Base-by-base conservation (phyloP, 495 filamentous ascomycete genomes). In the Monascus purpureus region DNA sequence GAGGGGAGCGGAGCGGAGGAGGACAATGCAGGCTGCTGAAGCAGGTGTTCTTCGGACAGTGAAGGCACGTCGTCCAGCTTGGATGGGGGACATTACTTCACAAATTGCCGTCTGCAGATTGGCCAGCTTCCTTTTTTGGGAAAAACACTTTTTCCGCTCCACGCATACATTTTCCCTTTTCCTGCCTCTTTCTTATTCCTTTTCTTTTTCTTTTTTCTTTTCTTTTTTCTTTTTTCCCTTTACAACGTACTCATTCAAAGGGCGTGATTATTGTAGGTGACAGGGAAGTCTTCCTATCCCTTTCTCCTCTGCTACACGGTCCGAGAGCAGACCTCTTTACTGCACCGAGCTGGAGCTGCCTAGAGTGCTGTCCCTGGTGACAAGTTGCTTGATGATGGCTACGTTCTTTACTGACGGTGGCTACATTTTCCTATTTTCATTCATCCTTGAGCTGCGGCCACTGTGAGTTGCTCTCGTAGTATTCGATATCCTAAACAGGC, bases 181-280 rank as follows among this genome's bases (percentile, higher is more conserved):
- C 37, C 37, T 12, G 8, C 12, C 18, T 12, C 30, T 6, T 16
- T 29, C 26, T 13, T 15, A 27, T 13, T 22, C 36, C 26, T 25
- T 13, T 25, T 25, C n/a, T 7, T n/a, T 17, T 15, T 9, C 41
- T 26, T 27, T 24, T 32, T 34, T 38, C 49, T 40, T 50, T 49
- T 40, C 41, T 38, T 53, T 55, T 53, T 49, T 57, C 39, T 65
- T 56, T 60, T 51, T 43, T 59, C 39, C 41, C 41, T 64, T 56
- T 65, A 61, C 61, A 67, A 67, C 54, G 47, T 46, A 53, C 59
- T 65, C 59, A 63, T 65, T 63, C 45, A 49, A 67, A 53, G 79
- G 70, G 65, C 78, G 73, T 71, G 66, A 53, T 75, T 92, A 87
- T 93, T 88, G 85, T 94, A 80, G 85, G 80, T 72, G 64, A 64